Base-by-base conservation (phyloP, 2,329 filamentous ascomycete species). In the Madurella mycetomatis region DNA sequence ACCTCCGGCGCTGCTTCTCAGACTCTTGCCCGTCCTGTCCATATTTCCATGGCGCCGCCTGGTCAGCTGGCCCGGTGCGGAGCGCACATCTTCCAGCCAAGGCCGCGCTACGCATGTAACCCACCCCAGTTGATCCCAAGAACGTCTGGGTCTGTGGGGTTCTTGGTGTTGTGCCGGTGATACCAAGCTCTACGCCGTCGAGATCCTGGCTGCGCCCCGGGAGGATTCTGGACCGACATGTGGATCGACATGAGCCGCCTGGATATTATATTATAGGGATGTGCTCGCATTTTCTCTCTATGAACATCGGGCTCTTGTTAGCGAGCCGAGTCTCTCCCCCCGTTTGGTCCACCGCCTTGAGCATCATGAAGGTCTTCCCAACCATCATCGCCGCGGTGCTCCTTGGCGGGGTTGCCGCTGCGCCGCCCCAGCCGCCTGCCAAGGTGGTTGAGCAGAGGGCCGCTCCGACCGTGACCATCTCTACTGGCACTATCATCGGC, bases 401-500 rank as follows among this genome's bases (percentile, higher is more conserved):
- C 17, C 18, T 64, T 18, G 54, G 60, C 41, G 44, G 40, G 13
- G 61, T 51, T 9, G 47, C 50, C 40, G 63, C 63, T 7, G 63
- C 63, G 3, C 64, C 64, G 5, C 56, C 63, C 16, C 55, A 71
- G 49, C 62, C 61, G 9, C 67, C 67, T 4, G 51, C 59, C 1
- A 55, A 51, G 15, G 55, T 62, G 15, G 54, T 78, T 9, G 72
- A 76, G 53, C 75, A 74, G 59, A 70, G 76, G 43, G 75, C 73
- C 34, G 69, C 67, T 18, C 80, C 81, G 3, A 78, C 76, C 2
- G 82, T 85, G 47, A 70, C 75, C 15, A 77, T 84, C 32, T 47
- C 77, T 1, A 75, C 78, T 42, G 84, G 81, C 39, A 85, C 79
- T 4, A 71, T 88, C 34, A 66, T 79, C 41, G 83, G 83, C 39